Evolutionary conservation across 1,284 basidiomycete species (phyloP).

Genomic region (Puccinia triticina): DNA sequence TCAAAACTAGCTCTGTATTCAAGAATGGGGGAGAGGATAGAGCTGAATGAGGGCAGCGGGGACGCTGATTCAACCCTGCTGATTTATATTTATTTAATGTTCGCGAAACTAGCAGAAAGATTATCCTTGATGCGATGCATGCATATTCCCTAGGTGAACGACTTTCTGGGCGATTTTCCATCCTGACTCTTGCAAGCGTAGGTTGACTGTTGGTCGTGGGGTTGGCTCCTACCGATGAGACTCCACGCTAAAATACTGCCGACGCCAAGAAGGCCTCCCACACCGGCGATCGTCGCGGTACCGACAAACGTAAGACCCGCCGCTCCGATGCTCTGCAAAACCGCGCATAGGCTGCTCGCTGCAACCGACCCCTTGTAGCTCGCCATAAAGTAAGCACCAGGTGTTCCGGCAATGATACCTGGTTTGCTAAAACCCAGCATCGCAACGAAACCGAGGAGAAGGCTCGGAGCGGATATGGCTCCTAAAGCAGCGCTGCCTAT

Average conservation of each 20-base stretch:
- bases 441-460: not conserved
- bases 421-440: not conserved
- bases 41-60: too few relatives aligned
- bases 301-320: constrained; percentile 4
- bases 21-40: too few relatives aligned
- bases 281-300: not conserved
- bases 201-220: too few relatives aligned
- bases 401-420: not conserved
- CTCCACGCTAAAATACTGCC: not conserved
- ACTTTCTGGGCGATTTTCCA: too few relatives aligned
- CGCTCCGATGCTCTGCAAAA: not conserved
- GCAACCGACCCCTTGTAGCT: constrained; percentile 1
- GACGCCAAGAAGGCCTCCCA: not conserved
- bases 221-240: not conserved
- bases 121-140: too few relatives aligned
- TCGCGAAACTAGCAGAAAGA: too few relatives aligned
- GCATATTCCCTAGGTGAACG: too few relatives aligned
- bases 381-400: not conserved
- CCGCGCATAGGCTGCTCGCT: not conserved
- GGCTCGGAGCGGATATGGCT: too few relatives aligned
- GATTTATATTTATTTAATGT: too few relatives aligned
- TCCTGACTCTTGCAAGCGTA: too few relatives aligned
- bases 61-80: too few relatives aligned
- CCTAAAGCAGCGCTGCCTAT: not conserved
- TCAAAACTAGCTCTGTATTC: too few relatives aligned